Percentiles rank a stretch among this genome's conserved stretches.
Evolutionary conservation across 768 basidiomycete genomes (phyloP).

Genomic region (Dioszegia crocea): DNA sequence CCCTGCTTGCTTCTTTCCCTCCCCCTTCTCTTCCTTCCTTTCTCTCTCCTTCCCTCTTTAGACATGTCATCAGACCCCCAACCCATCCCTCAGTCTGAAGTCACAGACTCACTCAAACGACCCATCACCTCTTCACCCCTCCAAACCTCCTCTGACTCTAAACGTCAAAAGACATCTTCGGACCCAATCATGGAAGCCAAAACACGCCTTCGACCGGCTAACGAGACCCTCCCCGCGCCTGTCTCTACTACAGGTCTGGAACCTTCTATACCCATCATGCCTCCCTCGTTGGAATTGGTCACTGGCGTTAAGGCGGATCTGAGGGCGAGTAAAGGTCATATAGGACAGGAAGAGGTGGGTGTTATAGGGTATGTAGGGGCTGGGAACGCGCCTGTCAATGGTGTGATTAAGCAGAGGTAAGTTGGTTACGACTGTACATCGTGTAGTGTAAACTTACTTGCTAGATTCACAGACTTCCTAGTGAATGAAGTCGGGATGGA

Average conservation of each 20-base stretch:
- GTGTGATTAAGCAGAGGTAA: conserved; percentile 95
- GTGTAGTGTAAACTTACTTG: not conserved
- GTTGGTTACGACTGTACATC: conserved; percentile 23
- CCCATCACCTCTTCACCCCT: not conserved
- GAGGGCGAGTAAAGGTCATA: conserved; percentile 25
- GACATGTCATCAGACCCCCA: too few relatives aligned
- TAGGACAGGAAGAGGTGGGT: conserved; percentile 34
- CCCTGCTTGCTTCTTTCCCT: too few relatives aligned
- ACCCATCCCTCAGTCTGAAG: not conserved
- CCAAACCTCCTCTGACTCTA: not conserved
- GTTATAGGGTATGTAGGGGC: conserved; percentile 34
- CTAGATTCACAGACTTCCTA: conserved; percentile 92
- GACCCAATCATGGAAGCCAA: not conserved
- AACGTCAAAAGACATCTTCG: conserved; percentile 5
- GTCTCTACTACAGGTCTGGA: conserved; percentile 35
- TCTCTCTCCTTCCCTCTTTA: not conserved
- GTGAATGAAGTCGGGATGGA: conserved; percentile 86
- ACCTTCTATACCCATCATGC: conserved; percentile 29
- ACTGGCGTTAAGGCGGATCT: conserved; percentile 29
- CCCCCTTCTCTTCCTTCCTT: not conserved
- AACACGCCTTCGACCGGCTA: conserved; percentile 1
- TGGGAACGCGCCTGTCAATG: conserved; percentile 56
- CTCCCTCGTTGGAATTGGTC: conserved; percentile 33
- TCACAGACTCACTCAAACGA: not conserved
- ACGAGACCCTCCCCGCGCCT: conserved; percentile 17